Evolutionary conservation across 1,139 yeast species (phyloP).

Genomic region (Pichia sp.): DNA sequence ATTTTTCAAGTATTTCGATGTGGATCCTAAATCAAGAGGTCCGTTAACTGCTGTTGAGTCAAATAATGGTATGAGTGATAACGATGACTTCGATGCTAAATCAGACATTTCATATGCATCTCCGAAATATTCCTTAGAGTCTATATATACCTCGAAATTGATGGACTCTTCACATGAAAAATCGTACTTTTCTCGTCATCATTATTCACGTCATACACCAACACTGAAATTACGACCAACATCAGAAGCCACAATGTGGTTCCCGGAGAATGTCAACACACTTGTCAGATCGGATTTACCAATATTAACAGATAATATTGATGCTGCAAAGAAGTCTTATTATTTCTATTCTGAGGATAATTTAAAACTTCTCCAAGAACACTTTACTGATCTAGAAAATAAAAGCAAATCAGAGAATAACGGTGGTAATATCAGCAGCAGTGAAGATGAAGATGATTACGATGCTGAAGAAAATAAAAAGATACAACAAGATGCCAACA

Average conservation of each 20-base stretch:
- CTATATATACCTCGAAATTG: constrained; percentile 50
- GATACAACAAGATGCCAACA: too few relatives aligned
- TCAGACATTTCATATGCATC: constrained; percentile 53
- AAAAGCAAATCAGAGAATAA: too few relatives aligned
- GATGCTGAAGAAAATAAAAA: too few relatives aligned
- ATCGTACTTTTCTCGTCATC: constrained; percentile 4
- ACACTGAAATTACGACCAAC: neutral
- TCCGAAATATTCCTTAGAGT: constrained; percentile 48
- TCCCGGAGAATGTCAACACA: constrained; percentile 38
- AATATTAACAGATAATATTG: constrained; percentile 21
- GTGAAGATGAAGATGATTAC: too few relatives aligned
- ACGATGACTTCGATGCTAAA: too few relatives aligned
- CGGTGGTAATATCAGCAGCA: too few relatives aligned
- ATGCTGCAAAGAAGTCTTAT: too few relatives aligned
- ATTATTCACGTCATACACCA: neutral
- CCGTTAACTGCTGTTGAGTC: too few relatives aligned
- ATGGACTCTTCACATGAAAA: constrained; percentile 29
- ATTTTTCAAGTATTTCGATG: constrained; percentile 15
- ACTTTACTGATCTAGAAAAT: too few relatives aligned
- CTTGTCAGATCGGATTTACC: constrained; percentile 33
- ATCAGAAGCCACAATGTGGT: constrained; percentile 33
- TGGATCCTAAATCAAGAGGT: neutral
- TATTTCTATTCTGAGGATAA: too few relatives aligned
- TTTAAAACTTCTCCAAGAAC: too few relatives aligned
- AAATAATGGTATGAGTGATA: too few relatives aligned